Percentiles rank a stretch among this genome's conserved stretches.
phyloP scores from a whole-genome alignment of 352 stramenopile genomes.

The Albugo laibachii region DNA sequence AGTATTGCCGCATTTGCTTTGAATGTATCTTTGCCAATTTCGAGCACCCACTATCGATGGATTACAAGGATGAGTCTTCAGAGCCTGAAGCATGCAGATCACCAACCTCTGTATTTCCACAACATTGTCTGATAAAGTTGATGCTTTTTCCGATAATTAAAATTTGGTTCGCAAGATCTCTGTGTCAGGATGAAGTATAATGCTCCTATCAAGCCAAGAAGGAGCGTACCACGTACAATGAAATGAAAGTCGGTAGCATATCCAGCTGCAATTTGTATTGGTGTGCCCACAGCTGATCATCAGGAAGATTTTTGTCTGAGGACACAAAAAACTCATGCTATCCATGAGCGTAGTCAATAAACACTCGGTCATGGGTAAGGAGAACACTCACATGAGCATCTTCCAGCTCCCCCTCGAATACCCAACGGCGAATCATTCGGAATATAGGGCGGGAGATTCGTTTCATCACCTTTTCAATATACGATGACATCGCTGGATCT shows the following conservation, averaged over 20 bases:
- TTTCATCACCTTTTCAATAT: slow-evolving; percentile 65
- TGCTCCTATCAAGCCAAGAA: background rate
- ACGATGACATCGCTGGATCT: slow-evolving; percentile 55
- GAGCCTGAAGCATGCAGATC: background rate
- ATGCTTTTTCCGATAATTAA: slow-evolving; percentile 95
- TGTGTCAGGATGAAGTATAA: slow-evolving; percentile 9
- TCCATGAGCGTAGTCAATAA: background rate
- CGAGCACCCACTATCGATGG: background rate
- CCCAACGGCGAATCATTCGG: slow-evolving; percentile 76
- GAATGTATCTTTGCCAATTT: background rate
- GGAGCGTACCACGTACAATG: slow-evolving; percentile 20
- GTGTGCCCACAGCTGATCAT: slow-evolving; percentile 70
- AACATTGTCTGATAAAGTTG: slow-evolving; percentile 96
- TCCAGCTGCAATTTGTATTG: slow-evolving; percentile 72
- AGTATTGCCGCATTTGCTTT: background rate
- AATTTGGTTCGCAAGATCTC: slow-evolving; percentile 84
- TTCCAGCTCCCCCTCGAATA: slow-evolving; percentile 75
- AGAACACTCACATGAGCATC: slow-evolving; percentile 52
- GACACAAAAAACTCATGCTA: slow-evolving; percentile 80
- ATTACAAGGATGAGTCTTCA: background rate
- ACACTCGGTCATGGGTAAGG: background rate
- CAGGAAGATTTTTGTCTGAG: slow-evolving; percentile 34
- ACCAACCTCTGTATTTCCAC: slow-evolving; percentile 75
- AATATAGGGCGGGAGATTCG: slow-evolving; percentile 58
- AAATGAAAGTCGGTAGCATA: slow-evolving; percentile 80